Percentiles rank a stretch among this genome's conserved stretches.
Conservation (phyloP, 2,329 filamentous ascomycete species). For the Pseudocercospora fuligena region DNA sequence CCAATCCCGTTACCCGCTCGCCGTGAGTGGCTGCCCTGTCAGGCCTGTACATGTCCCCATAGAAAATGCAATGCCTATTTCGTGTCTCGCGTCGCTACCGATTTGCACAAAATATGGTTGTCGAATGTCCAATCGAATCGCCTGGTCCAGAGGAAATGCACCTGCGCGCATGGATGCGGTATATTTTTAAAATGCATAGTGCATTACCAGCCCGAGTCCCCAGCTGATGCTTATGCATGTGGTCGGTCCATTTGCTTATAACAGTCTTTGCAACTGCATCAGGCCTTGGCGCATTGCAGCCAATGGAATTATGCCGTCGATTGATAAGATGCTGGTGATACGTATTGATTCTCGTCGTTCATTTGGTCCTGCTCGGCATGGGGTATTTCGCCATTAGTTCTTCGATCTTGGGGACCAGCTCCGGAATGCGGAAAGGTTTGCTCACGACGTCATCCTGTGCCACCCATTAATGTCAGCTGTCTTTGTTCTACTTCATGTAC, state of each 20-base stretch:
- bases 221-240: background rate
- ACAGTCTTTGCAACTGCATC: slow-evolving; percentile 11
- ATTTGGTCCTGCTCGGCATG: slow-evolving; percentile 24
- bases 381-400: slow-evolving; percentile 47
- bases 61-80: background rate
- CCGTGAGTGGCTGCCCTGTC: background rate
- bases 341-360: background rate
- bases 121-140: background rate
- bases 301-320: background rate
- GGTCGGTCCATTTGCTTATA: slow-evolving; percentile 8
- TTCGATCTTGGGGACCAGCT: slow-evolving; percentile 57
- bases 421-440: slow-evolving; percentile 57
- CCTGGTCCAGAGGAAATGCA: background rate
- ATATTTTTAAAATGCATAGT: background rate
- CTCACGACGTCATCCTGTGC: slow-evolving; percentile 55
- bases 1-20: background rate
- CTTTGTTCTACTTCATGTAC: slow-evolving; percentile 8
- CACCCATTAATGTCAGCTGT: slow-evolving; percentile 26
- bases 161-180: background rate
- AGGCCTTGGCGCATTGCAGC: background rate
- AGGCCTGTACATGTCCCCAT: background rate
- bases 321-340: background rate
- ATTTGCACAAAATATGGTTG: background rate
- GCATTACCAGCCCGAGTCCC: background rate
- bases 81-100: slow-evolving; percentile 2